Percentiles rank a stretch among this genome's conserved stretches.
Conservation (phyloP, 805 yeast genomes). For the Cyberlindnera americana region DNA sequence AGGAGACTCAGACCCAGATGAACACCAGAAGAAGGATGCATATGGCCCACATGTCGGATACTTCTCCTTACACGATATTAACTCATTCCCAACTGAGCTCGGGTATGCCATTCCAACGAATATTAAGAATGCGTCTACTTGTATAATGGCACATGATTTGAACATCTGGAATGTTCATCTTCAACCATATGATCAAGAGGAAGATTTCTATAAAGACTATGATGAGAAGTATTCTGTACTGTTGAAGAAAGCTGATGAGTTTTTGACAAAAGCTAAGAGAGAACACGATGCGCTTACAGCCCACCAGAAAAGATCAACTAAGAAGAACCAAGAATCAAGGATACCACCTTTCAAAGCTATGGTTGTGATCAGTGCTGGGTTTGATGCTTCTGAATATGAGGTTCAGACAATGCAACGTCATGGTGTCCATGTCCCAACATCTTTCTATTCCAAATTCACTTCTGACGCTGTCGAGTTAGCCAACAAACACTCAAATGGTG, state of each 20-base stretch:
- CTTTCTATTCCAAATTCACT: conserved; percentile 70
- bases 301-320: not conserved
- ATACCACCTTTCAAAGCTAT: conserved; percentile 45
- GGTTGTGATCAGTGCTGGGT: conserved; percentile 80
- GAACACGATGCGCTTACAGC: conserved; percentile 33
- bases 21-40: conserved; percentile 37
- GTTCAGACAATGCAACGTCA: conserved; percentile 84
- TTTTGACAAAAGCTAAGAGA: conserved; percentile 45
- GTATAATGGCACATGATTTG: conserved; percentile 71
- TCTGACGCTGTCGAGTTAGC: conserved; percentile 70
- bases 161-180: conserved; percentile 84
- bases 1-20: conserved; percentile 34
- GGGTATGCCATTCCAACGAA: conserved; percentile 73
- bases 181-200: conserved; percentile 57
- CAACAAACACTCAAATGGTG: conserved; percentile 56
- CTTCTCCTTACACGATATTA: conserved; percentile 79
- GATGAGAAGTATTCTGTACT: conserved; percentile 56
- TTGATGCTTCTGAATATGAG: conserved; percentile 83
- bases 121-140: conserved; percentile 72
- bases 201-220: conserved; percentile 63
- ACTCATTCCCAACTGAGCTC: conserved; percentile 79
- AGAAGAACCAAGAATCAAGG: conserved; percentile 6
- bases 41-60: conserved; percentile 66
- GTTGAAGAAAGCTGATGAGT: conserved; percentile 64
- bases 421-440: conserved; percentile 75